phyloP scores from a whole-genome alignment of 768 basidiomycete genomes.

The Scleroderma citrinum region DNA sequence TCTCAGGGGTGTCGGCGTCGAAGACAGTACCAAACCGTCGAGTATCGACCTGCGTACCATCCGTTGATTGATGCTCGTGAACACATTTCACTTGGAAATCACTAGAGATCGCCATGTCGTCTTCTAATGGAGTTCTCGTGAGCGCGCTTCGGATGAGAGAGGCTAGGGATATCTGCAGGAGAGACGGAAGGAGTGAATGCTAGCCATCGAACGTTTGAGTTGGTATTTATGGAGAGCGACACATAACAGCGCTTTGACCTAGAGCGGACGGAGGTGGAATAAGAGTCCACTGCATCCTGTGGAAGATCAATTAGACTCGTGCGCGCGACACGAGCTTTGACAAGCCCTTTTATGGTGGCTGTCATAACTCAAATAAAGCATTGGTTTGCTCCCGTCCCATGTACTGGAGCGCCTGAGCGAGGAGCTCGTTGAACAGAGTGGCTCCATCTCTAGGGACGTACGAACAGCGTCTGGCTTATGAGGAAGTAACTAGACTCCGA shows the following conservation, averaged over 20 bases:
- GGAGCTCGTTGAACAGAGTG: too few species aligned
- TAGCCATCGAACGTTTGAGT: background rate
- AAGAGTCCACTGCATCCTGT: background rate
- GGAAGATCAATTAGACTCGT: constrained; percentile 7
- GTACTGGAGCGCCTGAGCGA: too few species aligned
- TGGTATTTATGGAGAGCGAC: constrained; percentile 14
- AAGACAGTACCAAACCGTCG: constrained; percentile 25
- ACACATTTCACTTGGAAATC: constrained; percentile 3
- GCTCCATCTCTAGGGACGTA: too few species aligned
- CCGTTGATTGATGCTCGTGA: constrained; percentile 1
- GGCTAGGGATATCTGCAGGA: background rate
- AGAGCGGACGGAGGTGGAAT: constrained; percentile 3
- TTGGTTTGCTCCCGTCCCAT: too few species aligned
- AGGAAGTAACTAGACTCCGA: background rate
- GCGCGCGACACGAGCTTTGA: constrained; percentile 9
- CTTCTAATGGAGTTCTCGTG: constrained; percentile 8
- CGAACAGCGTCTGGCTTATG: too few species aligned
- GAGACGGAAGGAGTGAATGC: background rate
- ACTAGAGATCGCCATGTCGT: constrained; percentile 1
- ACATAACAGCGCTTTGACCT: constrained; percentile 20
- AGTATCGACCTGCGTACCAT: constrained; percentile 11
- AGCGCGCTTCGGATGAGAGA: background rate
- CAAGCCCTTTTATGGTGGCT: constrained; percentile 1
- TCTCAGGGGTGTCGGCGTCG: constrained; percentile 6
- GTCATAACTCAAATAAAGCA: background rate